Evolutionary conservation across 73 alveolate genomes (phyloP).

Genomic region (Loxodes magnus): DNA sequence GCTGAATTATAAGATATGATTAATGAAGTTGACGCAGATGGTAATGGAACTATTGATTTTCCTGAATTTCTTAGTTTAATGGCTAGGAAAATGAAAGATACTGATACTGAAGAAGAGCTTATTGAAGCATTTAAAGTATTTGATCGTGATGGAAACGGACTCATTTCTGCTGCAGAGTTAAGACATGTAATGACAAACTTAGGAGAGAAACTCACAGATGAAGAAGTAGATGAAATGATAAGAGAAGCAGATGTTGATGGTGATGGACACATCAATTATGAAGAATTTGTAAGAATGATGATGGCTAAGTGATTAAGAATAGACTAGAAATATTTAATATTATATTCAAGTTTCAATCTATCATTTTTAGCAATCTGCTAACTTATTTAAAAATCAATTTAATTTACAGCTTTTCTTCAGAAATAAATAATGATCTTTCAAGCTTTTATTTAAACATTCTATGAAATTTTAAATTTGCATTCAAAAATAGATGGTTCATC

Average conservation of each 20-base stretch:
- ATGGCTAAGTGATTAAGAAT: constrained; percentile 70
- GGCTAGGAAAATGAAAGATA: constrained; percentile 96
- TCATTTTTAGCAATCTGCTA: too few relatives aligned
- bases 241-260: constrained; percentile 89
- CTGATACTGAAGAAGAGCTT: constrained; percentile 96
- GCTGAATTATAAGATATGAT: constrained; percentile 79
- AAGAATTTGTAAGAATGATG: constrained; percentile 87
- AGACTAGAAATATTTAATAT: too few relatives aligned
- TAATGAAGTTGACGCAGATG: constrained; percentile 94
- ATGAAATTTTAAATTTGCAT: too few relatives aligned
- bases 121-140: constrained; percentile 97
- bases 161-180: constrained; percentile 71
- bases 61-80: constrained; percentile 91
- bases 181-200: constrained; percentile 77
- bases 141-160: constrained; percentile 92
- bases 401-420: too few relatives aligned
- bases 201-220: constrained; percentile 75
- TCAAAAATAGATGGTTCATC: too few relatives aligned
- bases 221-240: constrained; percentile 89
- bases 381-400: too few relatives aligned
- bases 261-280: constrained; percentile 84
- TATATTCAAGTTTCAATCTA: too few relatives aligned
- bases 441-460: too few relatives aligned
- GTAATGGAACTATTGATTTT: constrained; percentile 93
- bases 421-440: too few relatives aligned